Base-by-base conservation (phyloP, 1,284 basidiomycete genomes). In the Takashimella tepidaria region DNA sequence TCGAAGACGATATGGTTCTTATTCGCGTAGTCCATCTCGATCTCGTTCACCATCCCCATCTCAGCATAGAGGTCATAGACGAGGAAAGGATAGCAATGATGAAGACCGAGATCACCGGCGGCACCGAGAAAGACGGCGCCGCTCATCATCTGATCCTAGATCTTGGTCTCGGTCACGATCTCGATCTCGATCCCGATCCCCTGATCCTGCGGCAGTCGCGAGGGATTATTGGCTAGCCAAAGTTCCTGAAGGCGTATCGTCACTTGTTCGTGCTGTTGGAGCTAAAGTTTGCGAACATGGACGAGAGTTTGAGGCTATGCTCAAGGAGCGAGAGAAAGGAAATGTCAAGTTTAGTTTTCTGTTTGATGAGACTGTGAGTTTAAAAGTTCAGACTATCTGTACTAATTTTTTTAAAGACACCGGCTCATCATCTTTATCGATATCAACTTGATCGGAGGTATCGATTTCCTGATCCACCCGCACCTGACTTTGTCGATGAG, bases 291-390 rank as follows among this genome's bases (percentile, higher is more conserved):
- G 83, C 57, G 85, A 87, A 0, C 88, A 93, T 66, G 93, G 88
- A 11, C 74, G 77, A 5, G 58, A 82, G 80, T 95, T 91, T 59
- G 90, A 92, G 66, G 80, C 84, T 40, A 82, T 81, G 42, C 76
- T 98, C 54, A 79, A 81, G 55, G 85, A 88, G 54, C 82, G 85
- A 54, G 92, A 97, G 73, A 81, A 78, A 59, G 79, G 81, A 47
- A 97, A 96, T 68, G 79, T 85, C 0, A 88, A 86, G 68, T 98
- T 89, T 67, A 79, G 79, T 1, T 98, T 98, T 72, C 73, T 96
- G 52, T 80, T 82, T 41, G 78, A 85, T 50, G 79, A 81, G 42
- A 79, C 81, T 71, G 89, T 89, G 67, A 70, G 86, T 70, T 37
- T 8, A 16, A 37, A 37, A 37, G 31, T 37, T 8, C 10, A 37